Evolutionary conservation across 352 stramenopile genomes (phyloP).

Genomic region (Globisporangium canariense): DNA sequence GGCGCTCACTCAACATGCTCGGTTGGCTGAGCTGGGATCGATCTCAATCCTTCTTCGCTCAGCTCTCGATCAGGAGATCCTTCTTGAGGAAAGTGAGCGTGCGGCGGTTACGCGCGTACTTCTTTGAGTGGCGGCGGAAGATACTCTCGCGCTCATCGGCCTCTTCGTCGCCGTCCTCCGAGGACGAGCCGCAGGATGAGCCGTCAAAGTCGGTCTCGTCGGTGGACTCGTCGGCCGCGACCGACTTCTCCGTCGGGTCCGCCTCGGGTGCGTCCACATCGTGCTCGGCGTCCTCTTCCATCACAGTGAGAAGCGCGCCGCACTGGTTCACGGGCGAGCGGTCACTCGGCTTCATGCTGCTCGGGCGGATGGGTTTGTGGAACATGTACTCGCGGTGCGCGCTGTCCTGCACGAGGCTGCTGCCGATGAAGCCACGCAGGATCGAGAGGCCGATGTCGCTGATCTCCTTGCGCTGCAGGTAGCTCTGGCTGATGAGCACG

Average conservation of each 20-base stretch:
- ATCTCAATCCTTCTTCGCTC: background rate
- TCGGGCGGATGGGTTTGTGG: slow-evolving; percentile 48
- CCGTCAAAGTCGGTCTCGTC: slow-evolving; percentile 30
- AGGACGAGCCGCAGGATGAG: slow-evolving; percentile 32
- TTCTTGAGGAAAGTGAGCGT: slow-evolving; percentile 56
- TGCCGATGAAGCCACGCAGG: slow-evolving; percentile 65
- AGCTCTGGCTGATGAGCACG: slow-evolving; percentile 61
- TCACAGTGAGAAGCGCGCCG: slow-evolving; percentile 50
- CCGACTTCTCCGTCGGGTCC: slow-evolving; percentile 11
- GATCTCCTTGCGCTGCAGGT: slow-evolving; percentile 51
- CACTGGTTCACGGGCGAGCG: slow-evolving; percentile 59
- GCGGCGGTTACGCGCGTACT: slow-evolving; percentile 56
- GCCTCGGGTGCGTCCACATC: slow-evolving; percentile 21
- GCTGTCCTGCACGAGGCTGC: slow-evolving; percentile 46
- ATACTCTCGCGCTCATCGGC: slow-evolving; percentile 38
- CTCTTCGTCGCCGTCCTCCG: slow-evolving; percentile 34
- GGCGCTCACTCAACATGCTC: background rate
- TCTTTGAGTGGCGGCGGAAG: slow-evolving; percentile 46
- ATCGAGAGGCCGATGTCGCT: slow-evolving; percentile 61
- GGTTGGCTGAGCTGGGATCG: too few relatives aligned
- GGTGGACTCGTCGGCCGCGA: slow-evolving; percentile 25
- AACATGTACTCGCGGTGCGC: slow-evolving; percentile 57
- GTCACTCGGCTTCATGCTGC: slow-evolving; percentile 37
- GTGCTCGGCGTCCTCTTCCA: slow-evolving; percentile 50
- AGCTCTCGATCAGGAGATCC: slow-evolving; percentile 21